phyloP scores from a whole-genome alignment of 2,329 filamentous ascomycete genomes.

The Cladosporium cucumerinum region DNA sequence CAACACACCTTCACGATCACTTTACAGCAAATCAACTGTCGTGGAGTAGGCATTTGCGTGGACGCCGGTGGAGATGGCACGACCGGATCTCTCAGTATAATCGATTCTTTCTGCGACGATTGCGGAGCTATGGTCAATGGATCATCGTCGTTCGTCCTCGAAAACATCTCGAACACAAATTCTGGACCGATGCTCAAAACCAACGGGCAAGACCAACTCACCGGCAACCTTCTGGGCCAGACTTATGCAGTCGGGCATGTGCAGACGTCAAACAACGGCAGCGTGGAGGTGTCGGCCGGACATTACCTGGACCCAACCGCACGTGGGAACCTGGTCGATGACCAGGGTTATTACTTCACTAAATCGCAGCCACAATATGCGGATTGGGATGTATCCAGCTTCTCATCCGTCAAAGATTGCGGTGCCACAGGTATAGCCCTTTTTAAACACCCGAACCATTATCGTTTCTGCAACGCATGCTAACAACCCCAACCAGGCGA shows the following conservation, averaged over 20 bases:
- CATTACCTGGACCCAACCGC: conserved; percentile 22
- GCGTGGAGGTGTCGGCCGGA: conserved; percentile 18
- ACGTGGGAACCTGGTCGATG: conserved; percentile 21
- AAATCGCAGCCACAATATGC: conserved; percentile 43
- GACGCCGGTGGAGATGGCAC: conserved; percentile 24
- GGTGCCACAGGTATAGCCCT: conserved; percentile 23
- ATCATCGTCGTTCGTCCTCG: conserved; percentile 21
- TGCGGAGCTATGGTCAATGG: conserved; percentile 11
- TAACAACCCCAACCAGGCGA: conserved; percentile 45
- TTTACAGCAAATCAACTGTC: conserved; percentile 22
- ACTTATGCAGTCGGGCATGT: conserved; percentile 19
- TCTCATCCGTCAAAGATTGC: conserved; percentile 49
- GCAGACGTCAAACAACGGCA: conserved; percentile 24
- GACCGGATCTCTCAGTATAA: conserved; percentile 27
- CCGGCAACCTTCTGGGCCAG: conserved; percentile 36
- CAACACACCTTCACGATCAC: conserved; percentile 26
- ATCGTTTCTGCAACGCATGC: neutral
- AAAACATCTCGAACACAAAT: conserved; percentile 24
- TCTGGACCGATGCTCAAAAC: conserved; percentile 24
- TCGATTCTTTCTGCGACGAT: conserved; percentile 23
- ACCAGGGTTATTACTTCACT: conserved; percentile 41
- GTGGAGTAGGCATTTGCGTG: conserved; percentile 28
- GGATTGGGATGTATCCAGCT: conserved; percentile 39
- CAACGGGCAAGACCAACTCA: conserved; percentile 25
- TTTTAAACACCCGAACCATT: neutral